Percentiles rank a stretch among this genome's conserved stretches.
These are phyloP conservation scores for Lactifluus rugatus DNA, from an alignment of 768 basidiomycete species.

Conservation along the genomic window DNA sequence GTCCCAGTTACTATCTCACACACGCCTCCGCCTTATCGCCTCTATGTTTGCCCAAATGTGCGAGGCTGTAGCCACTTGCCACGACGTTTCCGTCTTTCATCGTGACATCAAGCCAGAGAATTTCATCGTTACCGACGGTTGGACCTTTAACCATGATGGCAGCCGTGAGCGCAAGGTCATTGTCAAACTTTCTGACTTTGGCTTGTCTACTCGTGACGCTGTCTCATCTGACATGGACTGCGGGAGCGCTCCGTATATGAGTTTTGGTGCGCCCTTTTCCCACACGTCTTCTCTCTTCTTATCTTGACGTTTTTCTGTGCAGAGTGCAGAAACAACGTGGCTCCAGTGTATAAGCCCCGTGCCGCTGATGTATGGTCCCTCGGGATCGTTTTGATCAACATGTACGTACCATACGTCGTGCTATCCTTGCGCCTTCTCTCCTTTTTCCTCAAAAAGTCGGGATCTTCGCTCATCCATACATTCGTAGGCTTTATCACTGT, in stretches of 20 bases:
- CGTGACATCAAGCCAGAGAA: conserved; percentile 99
- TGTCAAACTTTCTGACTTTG: conserved; percentile 97
- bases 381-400: conserved; percentile 98
- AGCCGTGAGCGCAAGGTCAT: conserved; percentile 75
- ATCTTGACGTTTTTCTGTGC: conserved; percentile 9
- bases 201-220: conserved; percentile 80
- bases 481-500: conserved; percentile 81
- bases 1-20: conserved; percentile 72
- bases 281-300: conserved; percentile 14
- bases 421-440: conserved; percentile 6
- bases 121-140: conserved; percentile 87
- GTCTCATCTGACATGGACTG: conserved; percentile 96
- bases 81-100: conserved; percentile 84
- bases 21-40: conserved; percentile 84
- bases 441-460: conserved; percentile 1
- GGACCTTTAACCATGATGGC: conserved; percentile 42
- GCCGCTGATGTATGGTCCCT: conserved; percentile 98
- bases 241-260: conserved; percentile 98
- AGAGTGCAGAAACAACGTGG: conserved; percentile 98
- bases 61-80: conserved; percentile 91
- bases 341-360: conserved; percentile 87
- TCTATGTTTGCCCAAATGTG: conserved; percentile 99
- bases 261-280: conserved; percentile 55
- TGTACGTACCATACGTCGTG: conserved; percentile 40
- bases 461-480: conserved; percentile 11